Base-by-base conservation (phyloP, 1,284 basidiomycete genomes). In the Phylloboletellus chloephorus region DNA sequence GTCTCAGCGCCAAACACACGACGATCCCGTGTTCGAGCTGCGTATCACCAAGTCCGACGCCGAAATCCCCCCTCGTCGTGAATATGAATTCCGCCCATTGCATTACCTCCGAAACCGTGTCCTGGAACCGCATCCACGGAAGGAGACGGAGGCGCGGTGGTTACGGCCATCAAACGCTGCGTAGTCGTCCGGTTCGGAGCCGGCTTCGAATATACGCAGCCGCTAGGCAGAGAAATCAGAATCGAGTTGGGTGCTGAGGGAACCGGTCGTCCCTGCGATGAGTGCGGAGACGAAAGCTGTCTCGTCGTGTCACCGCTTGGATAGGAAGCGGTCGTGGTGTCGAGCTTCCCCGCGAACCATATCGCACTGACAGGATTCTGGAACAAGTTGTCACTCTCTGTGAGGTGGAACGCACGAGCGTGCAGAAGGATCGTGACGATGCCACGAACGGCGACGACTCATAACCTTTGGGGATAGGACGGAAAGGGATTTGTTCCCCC, bases 11-110 rank as follows among this genome's bases (percentile, higher is more conserved):
- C 40, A 17, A 41, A 29, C 19, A 43, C 20, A 43, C 39, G 7
- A 43, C 24, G 20, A 43, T 32, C 20, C 30, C 23, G 33, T 43
- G 39, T n/a, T 28, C 41, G 6, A 41, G 29, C 39, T 32, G 39
- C 5, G 29, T 23, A 17, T 30, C 31, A 4, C 25, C 31, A 20
- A 24, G 34, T 17, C 34, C 34, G 24, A 36, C 16, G 9, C 24
- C 34, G 15, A 26, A 36, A 20, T 36, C 25, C 34, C 16, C 34
- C 15, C 21, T 34, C 15, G 33, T 16, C 33, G 33, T 34, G 11
- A 34, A 34, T 7, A 34, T 1, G 11, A 36, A 36, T 25, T 36
- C 17, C 34, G 34, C 34, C 34, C 34, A 13, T 36, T 26, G 24
- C 34, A 36, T 17, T n/a, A 19, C 24, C 2, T 34, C 42, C 31